Conservation (phyloP, 2,329 filamentous ascomycete genomes). For the Plenodomus tracheiphilus region DNA sequence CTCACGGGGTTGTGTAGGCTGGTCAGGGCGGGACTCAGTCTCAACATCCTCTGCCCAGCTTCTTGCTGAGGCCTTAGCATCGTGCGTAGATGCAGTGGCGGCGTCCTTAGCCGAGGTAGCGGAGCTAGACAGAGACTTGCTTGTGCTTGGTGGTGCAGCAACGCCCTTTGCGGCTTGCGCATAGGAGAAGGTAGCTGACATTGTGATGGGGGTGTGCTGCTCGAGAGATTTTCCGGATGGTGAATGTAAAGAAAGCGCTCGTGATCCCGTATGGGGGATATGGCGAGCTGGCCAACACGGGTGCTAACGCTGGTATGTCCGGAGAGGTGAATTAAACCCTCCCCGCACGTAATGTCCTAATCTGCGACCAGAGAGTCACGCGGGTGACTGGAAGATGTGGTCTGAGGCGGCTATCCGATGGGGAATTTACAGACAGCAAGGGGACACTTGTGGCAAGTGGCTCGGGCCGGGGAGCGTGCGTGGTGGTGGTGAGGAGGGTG, state of each 20-base stretch:
- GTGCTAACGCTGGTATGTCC: constrained; percentile 37
- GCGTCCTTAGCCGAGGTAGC: constrained; percentile 48
- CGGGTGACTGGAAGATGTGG: constrained; percentile 6
- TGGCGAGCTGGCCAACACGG: constrained; percentile 32
- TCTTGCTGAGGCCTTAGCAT: constrained; percentile 39
- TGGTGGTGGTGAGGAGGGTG: constrained; percentile 7
- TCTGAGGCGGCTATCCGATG: constrained; percentile 5
- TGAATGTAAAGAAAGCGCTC: constrained; percentile 17
- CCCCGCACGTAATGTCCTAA: constrained; percentile 42
- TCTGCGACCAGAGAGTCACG: constrained; percentile 22
- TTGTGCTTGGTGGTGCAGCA: constrained; percentile 50
- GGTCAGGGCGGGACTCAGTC: constrained; percentile 33
- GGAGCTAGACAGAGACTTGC: constrained; percentile 50
- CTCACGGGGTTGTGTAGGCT: constrained; percentile 28
- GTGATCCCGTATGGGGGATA: constrained; percentile 39
- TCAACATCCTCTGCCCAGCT: constrained; percentile 56
- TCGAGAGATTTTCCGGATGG: constrained; percentile 6
- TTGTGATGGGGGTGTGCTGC: constrained; percentile 17
- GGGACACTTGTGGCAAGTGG: constrained; percentile 4
- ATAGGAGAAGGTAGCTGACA: constrained; percentile 74
- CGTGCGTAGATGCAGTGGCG: constrained; percentile 23
- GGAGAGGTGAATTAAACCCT: constrained; percentile 47
- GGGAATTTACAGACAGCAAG: constrained; percentile 3
- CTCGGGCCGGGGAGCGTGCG: constrained; percentile 7
- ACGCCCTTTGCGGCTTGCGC: constrained; percentile 92